Evolutionary conservation across 768 basidiomycete species (phyloP).

Genomic region (Cantharellus cinnabarinus): DNA sequence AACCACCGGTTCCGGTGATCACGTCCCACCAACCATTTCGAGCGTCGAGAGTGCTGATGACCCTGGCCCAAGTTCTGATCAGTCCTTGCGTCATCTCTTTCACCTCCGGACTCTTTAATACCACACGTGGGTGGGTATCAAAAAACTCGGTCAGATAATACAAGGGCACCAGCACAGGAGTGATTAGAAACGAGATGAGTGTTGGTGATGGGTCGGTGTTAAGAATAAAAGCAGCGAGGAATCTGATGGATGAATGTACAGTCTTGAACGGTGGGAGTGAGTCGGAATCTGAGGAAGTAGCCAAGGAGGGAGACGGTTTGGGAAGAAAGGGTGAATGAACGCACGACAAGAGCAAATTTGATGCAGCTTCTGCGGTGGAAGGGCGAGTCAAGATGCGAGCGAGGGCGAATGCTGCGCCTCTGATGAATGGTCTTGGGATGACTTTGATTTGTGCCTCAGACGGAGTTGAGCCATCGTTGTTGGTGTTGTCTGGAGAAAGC

Average conservation of each 20-base stretch:
- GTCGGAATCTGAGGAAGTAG: background rate
- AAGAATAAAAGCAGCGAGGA: conserved; percentile 34
- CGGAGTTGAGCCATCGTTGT: background rate
- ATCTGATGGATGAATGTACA: conserved; percentile 18
- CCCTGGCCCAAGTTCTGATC: conserved; percentile 56
- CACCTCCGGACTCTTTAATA: conserved; percentile 42
- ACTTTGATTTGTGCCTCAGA: too few relatives aligned
- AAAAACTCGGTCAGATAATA: conserved; percentile 43
- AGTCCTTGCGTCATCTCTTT: conserved; percentile 39
- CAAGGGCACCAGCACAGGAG: conserved; percentile 44
- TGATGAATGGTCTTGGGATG: conserved; percentile 18
- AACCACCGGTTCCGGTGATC: conserved; percentile 17
- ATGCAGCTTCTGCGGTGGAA: background rate
- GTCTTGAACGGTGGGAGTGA: background rate
- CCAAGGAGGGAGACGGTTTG: background rate
- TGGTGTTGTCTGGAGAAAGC: conserved; percentile 18
- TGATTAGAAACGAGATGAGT: conserved; percentile 39
- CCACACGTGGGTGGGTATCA: conserved; percentile 19
- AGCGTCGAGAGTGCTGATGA: conserved; percentile 33
- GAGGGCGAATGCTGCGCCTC: conserved; percentile 47
- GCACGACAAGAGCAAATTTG: conserved; percentile 22
- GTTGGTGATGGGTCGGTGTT: conserved; percentile 65
- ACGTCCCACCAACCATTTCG: conserved; percentile 38
- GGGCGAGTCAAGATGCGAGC: conserved; percentile 35
- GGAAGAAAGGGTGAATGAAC: conserved; percentile 33